Base-by-base conservation (phyloP, 768 basidiomycete genomes). In the Heimioporus sp. region DNA sequence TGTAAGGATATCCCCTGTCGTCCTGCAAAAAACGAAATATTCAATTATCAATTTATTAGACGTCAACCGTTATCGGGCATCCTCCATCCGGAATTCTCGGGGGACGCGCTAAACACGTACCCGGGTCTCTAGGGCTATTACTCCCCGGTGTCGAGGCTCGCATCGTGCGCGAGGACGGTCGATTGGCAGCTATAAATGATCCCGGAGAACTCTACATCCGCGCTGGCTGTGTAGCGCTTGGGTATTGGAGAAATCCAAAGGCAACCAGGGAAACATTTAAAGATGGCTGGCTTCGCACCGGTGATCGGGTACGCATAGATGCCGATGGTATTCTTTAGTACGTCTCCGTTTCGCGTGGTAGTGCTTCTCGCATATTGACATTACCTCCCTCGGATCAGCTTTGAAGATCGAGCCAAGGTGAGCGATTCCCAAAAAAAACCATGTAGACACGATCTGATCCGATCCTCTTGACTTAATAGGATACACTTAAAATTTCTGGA, bases 401-500 rank as follows among this genome's bases (percentile, higher is more conserved):
- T 82, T 58, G 82, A 82, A 12, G 90, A 92, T 65, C 77, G 90
- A 47, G 75, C 77, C n/a, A 91, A 92, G 78, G 87, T 86, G 46
- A 54, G 53, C 19, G 4, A 7, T 34, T 37, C 48, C 35, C 38
- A 15, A 5, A 17, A 2, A 17, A 2, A 13, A n/a, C 10, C 41
- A 4, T 12, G 28, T 40, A 11, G 2, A 19, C 28, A 19, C n/a
- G 3, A 15, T 39, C 46, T 48, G 28, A 39, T n/a, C n/a, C 10
- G 10, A 3, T 17, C 4, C 28, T 46, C 28, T 24, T 19, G 24
- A 5, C 24, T 24, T 7, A 16, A 21, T 24, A 89, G 83, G 90
- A 92, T 61, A 90, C 82, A 0, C 74, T 92, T 19, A 92, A 92
- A 63, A 77, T 92, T 3, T 89, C 87, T 0, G 90, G 90, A 4